Percentiles rank a stretch among this genome's conserved stretches.
phyloP scores from a whole-genome alignment of 345 rosid species.

The Linum usitatissimum region DNA sequence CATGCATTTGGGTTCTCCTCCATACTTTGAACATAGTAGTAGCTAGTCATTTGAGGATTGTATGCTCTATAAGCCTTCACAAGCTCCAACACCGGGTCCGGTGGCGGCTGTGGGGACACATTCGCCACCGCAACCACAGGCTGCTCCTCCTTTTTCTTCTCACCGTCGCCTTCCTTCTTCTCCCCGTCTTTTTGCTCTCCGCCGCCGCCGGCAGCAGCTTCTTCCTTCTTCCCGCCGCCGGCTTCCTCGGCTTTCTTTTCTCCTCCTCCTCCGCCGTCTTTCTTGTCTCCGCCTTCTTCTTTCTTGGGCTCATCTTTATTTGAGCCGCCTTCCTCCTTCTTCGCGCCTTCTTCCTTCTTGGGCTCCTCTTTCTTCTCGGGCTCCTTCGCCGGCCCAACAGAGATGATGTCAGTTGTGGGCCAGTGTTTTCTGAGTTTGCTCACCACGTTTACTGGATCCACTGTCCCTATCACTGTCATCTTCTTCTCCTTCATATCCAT shows the following conservation, averaged over 20 bases:
- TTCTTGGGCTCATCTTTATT: background rate
- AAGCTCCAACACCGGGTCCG: constrained; percentile 59
- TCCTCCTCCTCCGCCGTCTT: background rate
- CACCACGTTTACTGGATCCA: constrained; percentile 53
- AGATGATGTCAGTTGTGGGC: background rate
- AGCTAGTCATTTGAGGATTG: constrained; percentile 59
- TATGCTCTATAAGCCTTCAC: constrained; percentile 75
- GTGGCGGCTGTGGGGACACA: constrained; percentile 19
- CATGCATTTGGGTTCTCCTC: constrained; percentile 97
- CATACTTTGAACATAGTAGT: constrained; percentile 73
- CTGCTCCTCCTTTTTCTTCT: constrained; percentile 11
- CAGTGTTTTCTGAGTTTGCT: constrained; percentile 34
- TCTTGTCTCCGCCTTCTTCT: background rate
- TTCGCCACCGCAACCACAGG: background rate
- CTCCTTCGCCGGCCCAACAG: constrained; percentile 18
- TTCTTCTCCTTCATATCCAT: constrained; percentile 46
- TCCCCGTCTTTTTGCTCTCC: constrained; percentile 31
- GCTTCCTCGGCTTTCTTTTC: background rate
- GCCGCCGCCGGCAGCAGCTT: constrained; percentile 19
- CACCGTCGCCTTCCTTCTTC: background rate
- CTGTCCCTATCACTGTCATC: constrained; percentile 57
- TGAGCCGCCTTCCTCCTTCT: constrained; percentile 8
- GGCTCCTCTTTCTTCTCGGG: constrained; percentile 37
- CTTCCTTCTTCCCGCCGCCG: background rate
- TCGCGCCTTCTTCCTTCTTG: constrained; percentile 24